A percentile compares a stretch with the other conserved stretches of the same genome.
Conservation (phyloP, 2,329 filamentous ascomycete genomes). For the Apiospora aurea region DNA sequence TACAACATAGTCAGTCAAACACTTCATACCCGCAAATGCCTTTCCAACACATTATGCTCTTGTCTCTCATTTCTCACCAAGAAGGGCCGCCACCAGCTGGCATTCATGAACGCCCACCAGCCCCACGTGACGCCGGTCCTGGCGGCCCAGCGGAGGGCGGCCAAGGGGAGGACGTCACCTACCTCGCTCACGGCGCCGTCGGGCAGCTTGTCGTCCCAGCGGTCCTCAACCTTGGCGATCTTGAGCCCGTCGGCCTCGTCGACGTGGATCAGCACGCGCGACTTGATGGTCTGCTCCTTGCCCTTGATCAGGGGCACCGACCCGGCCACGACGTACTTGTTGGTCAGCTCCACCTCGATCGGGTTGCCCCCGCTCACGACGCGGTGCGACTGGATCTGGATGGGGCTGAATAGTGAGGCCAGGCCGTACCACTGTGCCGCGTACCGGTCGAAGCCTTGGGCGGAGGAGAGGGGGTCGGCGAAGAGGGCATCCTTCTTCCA, state of each 20-base stretch:
- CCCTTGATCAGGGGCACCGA: constrained; percentile 39
- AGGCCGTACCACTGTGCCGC: constrained; percentile 64
- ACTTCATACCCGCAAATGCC: neutral
- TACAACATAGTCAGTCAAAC: constrained; percentile 24
- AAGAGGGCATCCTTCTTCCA: constrained; percentile 67
- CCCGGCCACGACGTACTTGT: constrained; percentile 39
- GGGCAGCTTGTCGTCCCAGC: constrained; percentile 47
- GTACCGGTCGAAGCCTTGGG: constrained; percentile 60
- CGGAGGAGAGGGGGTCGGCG: constrained; percentile 64
- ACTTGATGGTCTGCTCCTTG: constrained; percentile 42
- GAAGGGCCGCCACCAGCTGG: constrained; percentile 35
- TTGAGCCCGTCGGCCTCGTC: constrained; percentile 39
- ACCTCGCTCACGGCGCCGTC: constrained; percentile 45
- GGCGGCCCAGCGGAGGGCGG: constrained; percentile 2
- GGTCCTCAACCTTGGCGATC: constrained; percentile 46
- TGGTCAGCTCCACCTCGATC: constrained; percentile 58
- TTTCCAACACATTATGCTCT: no score
- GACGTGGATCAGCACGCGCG: constrained; percentile 42
- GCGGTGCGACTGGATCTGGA: constrained; percentile 60
- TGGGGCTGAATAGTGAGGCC: constrained; percentile 62
- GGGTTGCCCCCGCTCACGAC: constrained; percentile 65
- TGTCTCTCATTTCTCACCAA: constrained; percentile 26
- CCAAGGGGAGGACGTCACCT: constrained; percentile 28
- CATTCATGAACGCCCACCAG: constrained; percentile 30
- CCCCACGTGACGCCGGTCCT: constrained; percentile 24